phyloP scores from a whole-genome alignment of 805 yeast genomes.

The Candida verbasci region DNA sequence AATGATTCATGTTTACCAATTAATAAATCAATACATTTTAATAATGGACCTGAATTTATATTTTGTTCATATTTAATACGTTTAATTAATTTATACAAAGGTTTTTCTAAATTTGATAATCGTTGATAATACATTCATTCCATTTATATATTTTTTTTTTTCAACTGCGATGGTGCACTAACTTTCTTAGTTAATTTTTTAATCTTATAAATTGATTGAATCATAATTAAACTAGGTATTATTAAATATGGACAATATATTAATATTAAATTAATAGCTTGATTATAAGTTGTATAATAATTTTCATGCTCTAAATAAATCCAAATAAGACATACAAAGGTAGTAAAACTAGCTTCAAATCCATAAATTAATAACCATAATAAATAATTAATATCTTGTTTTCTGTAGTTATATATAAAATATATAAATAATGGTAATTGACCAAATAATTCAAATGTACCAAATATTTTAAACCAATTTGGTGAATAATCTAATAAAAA shows the following conservation, averaged over 20 bases:
- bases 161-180: conserved; percentile 1
- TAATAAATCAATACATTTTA: conserved; percentile 11
- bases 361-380: conserved; percentile 61
- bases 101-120: not conserved
- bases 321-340: conserved; percentile 64
- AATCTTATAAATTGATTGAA: conserved; percentile 36
- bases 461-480: conserved; percentile 70
- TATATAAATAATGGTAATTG: conserved; percentile 76
- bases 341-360: conserved; percentile 77
- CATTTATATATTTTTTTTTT: conserved; percentile 2
- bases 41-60: conserved; percentile 7
- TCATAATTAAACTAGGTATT: conserved; percentile 55
- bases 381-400: conserved; percentile 9
- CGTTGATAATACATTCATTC: not conserved
- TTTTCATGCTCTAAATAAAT: conserved; percentile 31
- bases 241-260: conserved; percentile 70
- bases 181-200: not conserved
- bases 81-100: conserved; percentile 1
- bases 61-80: conserved; percentile 5
- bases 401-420: conserved; percentile 26
- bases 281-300: conserved; percentile 33
- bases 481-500: conserved; percentile 59
- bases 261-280: conserved; percentile 40
- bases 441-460: conserved; percentile 62
- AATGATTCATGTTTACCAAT: conserved; percentile 10